Conservation (phyloP, 169 alveolate genomes). For the Eimeria tenella region DNA sequence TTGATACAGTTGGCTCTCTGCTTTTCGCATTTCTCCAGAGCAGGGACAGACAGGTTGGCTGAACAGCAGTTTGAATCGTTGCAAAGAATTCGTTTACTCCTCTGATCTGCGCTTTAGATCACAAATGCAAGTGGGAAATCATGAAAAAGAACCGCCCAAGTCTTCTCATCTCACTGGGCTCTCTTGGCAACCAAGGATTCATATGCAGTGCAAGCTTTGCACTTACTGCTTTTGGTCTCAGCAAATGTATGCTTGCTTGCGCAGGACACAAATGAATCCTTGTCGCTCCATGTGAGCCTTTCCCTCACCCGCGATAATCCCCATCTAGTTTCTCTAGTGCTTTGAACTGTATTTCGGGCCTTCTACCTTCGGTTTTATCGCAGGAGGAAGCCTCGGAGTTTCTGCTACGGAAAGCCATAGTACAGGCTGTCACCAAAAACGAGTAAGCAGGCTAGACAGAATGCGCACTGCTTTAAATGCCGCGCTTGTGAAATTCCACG, state of each 20-base stretch:
- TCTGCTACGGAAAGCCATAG: conserved; percentile 28
- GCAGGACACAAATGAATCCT: not conserved
- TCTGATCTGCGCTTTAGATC: not conserved
- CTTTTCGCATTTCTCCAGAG: not conserved
- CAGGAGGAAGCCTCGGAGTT: conserved; percentile 46
- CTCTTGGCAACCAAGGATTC: too few relatives aligned
- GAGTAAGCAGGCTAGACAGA: not conserved
- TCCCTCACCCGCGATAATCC: not conserved
- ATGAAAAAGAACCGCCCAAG: too few relatives aligned
- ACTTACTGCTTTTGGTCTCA: not conserved
- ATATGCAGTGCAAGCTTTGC: not conserved
- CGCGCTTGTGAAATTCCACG: too few relatives aligned
- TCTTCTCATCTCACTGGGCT: too few relatives aligned
- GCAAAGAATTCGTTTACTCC: not conserved
- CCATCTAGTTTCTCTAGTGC: not conserved
- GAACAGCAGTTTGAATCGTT: too few relatives aligned
- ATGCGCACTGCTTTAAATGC: too few relatives aligned
- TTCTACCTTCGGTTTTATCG: not conserved
- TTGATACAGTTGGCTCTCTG: conserved; percentile 1
- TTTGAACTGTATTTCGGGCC: not conserved
- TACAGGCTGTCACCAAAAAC: not conserved
- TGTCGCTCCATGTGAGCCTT: not conserved
- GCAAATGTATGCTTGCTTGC: not conserved
- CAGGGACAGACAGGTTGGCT: not conserved
- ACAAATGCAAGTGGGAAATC: too few relatives aligned